Evolutionary conservation across 108 stramenopile genomes (phyloP).

Genomic region (Conticribra guillardii): DNA sequence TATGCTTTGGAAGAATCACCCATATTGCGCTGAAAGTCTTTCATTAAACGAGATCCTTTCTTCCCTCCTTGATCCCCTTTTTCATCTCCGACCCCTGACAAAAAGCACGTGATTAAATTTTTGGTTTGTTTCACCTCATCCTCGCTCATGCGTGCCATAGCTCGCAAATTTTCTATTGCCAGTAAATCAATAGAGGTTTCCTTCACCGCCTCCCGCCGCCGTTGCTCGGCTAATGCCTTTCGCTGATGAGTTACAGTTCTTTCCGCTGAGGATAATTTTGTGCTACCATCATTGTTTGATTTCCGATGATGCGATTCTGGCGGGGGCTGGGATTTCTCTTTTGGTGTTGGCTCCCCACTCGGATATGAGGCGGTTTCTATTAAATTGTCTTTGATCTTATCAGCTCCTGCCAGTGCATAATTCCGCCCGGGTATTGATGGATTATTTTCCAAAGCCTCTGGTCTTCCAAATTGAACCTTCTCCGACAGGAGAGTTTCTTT

Average conservation of each 20-base stretch:
- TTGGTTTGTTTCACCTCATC: constrained; percentile 11
- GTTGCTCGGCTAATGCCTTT: constrained; percentile 13
- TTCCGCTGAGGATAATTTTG: no score
- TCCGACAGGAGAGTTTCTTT: no score
- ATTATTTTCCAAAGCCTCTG: no score
- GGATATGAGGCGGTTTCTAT: no score
- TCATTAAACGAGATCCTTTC: background rate
- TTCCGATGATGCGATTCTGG: no score
- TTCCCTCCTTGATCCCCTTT: background rate
- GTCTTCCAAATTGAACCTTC: no score
- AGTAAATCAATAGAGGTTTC: constrained; percentile 8
- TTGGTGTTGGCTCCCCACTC: no score
- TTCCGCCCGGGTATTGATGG: no score
- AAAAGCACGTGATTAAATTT: constrained; percentile 17
- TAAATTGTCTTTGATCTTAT: no score
- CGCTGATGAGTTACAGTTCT: background rate
- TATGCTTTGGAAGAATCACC: background rate
- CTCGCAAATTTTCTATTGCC: constrained; percentile 13
- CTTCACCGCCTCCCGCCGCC: constrained; percentile 18
- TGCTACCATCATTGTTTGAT: no score
- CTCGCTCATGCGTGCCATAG: constrained; percentile 18
- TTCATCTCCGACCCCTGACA: background rate
- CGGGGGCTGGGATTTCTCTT: no score
- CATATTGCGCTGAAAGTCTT: constrained; percentile 16
- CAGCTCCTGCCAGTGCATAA: no score